Percentiles rank a stretch among this genome's conserved stretches.
Conservation (phyloP, 129 eudicot species). For the Flaveria brownii region DNA sequence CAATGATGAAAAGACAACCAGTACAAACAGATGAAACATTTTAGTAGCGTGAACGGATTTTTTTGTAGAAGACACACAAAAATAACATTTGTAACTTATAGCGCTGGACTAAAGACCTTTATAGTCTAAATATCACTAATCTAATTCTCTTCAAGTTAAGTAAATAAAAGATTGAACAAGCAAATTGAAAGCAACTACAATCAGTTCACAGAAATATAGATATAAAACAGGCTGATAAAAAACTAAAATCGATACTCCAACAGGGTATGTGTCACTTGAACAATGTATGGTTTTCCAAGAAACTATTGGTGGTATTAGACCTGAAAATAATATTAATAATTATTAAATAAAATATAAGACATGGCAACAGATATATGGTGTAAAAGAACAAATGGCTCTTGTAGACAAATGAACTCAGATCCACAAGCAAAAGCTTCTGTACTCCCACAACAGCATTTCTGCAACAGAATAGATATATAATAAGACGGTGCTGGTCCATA, state of each 20-base stretch:
- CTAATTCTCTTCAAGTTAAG: neutral
- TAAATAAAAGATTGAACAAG: neutral
- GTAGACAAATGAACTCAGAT: conserved; percentile 52
- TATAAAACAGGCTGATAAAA: neutral
- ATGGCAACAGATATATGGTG: conserved; percentile 34
- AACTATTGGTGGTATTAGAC: conserved; percentile 32
- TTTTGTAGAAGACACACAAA: neutral
- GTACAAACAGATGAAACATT: neutral
- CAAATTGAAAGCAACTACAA: neutral
- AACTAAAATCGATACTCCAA: neutral
- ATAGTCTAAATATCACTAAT: neutral
- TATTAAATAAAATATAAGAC: conserved; percentile 26
- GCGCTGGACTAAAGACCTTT: neutral
- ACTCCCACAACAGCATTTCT: conserved; percentile 75
- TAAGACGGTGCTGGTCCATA: conserved; percentile 46
- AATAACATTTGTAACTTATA: neutral
- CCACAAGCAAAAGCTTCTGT: conserved; percentile 67
- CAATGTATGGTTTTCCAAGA: conserved; percentile 19
- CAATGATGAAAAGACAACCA: conserved; percentile 5
- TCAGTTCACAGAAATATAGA: neutral
- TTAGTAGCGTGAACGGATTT: neutral
- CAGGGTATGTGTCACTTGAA: conserved; percentile 19
- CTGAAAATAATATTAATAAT: conserved; percentile 30
- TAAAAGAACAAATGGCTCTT: conserved; percentile 40
- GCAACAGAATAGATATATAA: conserved; percentile 65